phyloP scores from a whole-genome alignment of 371 early-diverging fungal species.

The Rhizopus delemar region DNA sequence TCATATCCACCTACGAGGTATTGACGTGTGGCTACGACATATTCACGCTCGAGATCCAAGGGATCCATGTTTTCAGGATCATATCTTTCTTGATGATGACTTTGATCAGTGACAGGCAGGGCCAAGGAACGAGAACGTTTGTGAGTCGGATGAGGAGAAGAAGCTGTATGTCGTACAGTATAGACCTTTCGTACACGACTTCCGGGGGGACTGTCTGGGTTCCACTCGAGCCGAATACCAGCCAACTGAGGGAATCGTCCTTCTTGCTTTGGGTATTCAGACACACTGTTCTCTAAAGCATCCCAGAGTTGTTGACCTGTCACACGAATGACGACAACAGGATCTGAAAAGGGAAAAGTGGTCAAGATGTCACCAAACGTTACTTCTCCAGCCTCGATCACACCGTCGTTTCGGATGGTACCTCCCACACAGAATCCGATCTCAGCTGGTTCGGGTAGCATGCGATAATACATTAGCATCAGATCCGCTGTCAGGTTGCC shows the following conservation, averaged over 20 bases:
- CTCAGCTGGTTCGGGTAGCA: constrained; percentile 42
- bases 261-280: constrained; percentile 65
- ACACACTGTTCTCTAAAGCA: constrained; percentile 62
- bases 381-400: constrained; percentile 55
- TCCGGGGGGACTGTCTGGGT: constrained; percentile 47
- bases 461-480: constrained; percentile 53
- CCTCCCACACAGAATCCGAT: constrained; percentile 59
- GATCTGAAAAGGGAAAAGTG: constrained; percentile 67
- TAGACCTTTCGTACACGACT: constrained; percentile 45
- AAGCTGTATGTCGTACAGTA: constrained; percentile 7
- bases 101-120: constrained; percentile 12
- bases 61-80: constrained; percentile 36
- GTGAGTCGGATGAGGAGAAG: not conserved
- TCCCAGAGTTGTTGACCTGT: constrained; percentile 59
- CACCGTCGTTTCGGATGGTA: constrained; percentile 58
- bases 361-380: constrained; percentile 61
- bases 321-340: constrained; percentile 57
- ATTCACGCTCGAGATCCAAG: constrained; percentile 47
- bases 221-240: constrained; percentile 60
- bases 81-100: constrained; percentile 15
- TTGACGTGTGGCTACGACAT: constrained; percentile 56
- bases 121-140: constrained; percentile 16
- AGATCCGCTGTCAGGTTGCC: constrained; percentile 66
- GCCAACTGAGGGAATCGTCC: constrained; percentile 68
- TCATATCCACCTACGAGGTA: constrained; percentile 66